Percentiles rank a stretch among this genome's conserved stretches.
Evolutionary conservation across 169 alveolate species (phyloP).

Genomic region (Eimeria praecox): DNA sequence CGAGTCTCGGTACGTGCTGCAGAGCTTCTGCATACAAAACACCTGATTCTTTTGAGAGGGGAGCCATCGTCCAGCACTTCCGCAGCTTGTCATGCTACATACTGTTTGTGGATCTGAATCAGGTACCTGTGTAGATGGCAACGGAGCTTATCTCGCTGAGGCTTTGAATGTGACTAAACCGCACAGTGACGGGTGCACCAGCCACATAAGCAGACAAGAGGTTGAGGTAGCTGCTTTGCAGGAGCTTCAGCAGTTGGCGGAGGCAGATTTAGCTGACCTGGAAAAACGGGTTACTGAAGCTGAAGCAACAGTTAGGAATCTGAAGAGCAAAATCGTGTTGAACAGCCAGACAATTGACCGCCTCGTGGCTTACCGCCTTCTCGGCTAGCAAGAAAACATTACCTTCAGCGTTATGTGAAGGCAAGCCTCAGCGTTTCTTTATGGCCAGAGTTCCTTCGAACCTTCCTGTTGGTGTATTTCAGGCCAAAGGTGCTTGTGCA

Average conservation of each 20-base stretch:
- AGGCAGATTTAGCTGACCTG: not conserved
- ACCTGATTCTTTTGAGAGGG: not conserved
- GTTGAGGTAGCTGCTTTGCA: not conserved
- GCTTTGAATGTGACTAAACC: not conserved
- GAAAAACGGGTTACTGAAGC: conserved; percentile 26
- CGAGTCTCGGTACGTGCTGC: conserved; percentile 35
- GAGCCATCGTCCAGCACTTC: too few species aligned
- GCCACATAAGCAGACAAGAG: not conserved
- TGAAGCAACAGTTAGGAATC: conserved; percentile 2
- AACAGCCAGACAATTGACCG: conserved; percentile 47
- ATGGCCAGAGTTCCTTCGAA: too few species aligned
- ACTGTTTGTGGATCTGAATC: not conserved
- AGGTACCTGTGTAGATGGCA: conserved; percentile 11
- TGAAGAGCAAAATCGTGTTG: conserved; percentile 16
- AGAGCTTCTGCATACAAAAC: not conserved
- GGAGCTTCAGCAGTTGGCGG: conserved; percentile 9
- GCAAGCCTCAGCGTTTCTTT: not conserved
- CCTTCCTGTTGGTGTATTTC: not conserved
- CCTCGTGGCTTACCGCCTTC: conserved; percentile 55
- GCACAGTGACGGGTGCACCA: not conserved
- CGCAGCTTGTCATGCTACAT: not conserved
- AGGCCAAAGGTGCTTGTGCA: too few species aligned
- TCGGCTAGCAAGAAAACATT: not conserved
- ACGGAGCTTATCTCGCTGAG: not conserved
- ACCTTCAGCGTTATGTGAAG: not conserved